phyloP scores from a whole-genome alignment of 352 stramenopile genomes.

The Phytophthora pini region DNA sequence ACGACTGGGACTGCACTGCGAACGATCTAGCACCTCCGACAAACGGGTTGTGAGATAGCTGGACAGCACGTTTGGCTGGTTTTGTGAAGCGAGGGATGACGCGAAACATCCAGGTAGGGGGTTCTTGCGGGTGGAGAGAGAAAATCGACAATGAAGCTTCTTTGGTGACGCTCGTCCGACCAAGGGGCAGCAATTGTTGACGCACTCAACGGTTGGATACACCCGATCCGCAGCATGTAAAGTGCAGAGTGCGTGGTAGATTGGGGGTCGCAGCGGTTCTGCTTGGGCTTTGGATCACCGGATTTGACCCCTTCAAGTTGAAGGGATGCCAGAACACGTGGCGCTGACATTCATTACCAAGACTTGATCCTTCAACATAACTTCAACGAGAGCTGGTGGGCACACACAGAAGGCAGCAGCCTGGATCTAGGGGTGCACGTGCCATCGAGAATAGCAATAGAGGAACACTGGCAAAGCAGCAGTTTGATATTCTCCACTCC shows the following conservation, averaged over 20 bases:
- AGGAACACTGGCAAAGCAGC: no score
- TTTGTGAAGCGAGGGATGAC: slow-evolving; percentile 25
- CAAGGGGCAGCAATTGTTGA: slow-evolving; percentile 6
- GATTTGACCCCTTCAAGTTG: slow-evolving; percentile 26
- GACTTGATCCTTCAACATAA: no score
- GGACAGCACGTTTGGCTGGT: slow-evolving; percentile 18
- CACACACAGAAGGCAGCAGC: no score
- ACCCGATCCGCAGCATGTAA: slow-evolving; percentile 2
- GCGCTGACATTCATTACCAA: no score
- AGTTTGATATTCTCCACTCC: no score
- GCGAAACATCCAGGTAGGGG: slow-evolving; percentile 24
- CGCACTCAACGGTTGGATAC: slow-evolving; percentile 8
- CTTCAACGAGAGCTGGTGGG: no score
- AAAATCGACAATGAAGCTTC: slow-evolving; percentile 17
- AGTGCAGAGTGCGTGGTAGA: slow-evolving; percentile 6
- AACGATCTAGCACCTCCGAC: slow-evolving; percentile 24
- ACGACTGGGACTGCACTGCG: slow-evolving; percentile 44
- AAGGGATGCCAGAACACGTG: slow-evolving; percentile 8
- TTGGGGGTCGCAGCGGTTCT: slow-evolving; percentile 22
- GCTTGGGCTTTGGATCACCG: slow-evolving; percentile 2
- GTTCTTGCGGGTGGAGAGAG: not conserved
- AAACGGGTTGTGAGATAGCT: slow-evolving; percentile 25
- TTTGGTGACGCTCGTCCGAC: not conserved
- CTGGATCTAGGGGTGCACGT: no score
- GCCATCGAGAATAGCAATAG: no score